Percentiles rank a stretch among this genome's conserved stretches.
Evolutionary conservation across 495 filamentous ascomycete species (phyloP).

Genomic region (Aspergillus leporis): DNA sequence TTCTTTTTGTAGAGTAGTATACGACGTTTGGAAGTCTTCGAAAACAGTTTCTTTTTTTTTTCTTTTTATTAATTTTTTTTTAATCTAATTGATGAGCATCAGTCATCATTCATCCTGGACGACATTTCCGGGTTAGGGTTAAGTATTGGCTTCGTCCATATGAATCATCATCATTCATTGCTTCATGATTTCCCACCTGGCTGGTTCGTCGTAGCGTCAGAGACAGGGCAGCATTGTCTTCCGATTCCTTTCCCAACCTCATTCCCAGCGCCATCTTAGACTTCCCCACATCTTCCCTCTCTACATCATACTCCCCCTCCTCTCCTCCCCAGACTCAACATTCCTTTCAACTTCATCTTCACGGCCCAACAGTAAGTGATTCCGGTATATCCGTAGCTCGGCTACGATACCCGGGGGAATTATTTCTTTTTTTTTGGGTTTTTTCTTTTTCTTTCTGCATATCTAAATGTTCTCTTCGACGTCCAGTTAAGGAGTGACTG

Average conservation of each 20-base stretch:
- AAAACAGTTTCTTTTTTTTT: not conserved
- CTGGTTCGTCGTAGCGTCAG: not conserved
- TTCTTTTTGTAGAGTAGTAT: not conserved
- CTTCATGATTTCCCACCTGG: constrained; percentile 5
- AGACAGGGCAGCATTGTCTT: not conserved
- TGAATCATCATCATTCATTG: not conserved
- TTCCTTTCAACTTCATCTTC: not conserved
- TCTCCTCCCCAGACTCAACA: not conserved
- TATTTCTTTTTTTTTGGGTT: not conserved
- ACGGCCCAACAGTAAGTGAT: constrained; percentile 14
- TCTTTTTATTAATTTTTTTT: not conserved
- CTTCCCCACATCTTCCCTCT: not conserved
- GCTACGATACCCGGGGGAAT: constrained; percentile 9
- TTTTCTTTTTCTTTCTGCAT: constrained; percentile 25
- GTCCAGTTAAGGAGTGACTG: constrained; percentile 3
- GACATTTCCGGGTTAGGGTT: not conserved
- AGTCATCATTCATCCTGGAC: constrained; percentile 1
- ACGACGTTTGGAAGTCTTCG: not conserved
- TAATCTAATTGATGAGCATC: not conserved
- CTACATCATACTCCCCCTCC: not conserved
- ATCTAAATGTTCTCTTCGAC: not conserved
- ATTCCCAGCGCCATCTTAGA: not conserved
- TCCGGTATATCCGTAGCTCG: constrained; percentile 21
- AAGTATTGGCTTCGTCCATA: not conserved
- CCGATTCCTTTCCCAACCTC: not conserved